These are phyloP conservation scores for Chenopodium formosanum DNA, from an alignment of 148 eudicot genomes.

Conservation along the genomic window DNA sequence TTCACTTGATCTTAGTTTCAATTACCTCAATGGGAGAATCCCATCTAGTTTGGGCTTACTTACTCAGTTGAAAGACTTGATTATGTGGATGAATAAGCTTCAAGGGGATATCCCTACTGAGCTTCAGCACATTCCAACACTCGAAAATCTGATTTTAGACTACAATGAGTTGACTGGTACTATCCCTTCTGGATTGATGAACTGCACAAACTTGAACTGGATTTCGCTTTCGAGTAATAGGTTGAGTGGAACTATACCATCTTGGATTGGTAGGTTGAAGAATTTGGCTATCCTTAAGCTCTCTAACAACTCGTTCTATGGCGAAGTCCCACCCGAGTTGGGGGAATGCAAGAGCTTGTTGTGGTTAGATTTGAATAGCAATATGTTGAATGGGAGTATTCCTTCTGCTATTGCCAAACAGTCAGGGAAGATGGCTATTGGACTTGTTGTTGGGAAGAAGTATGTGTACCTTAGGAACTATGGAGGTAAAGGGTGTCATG, in stretches of 20 bases:
- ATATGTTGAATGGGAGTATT: slow-evolving; percentile 59
- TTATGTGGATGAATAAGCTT: slow-evolving; percentile 86
- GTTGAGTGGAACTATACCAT: slow-evolving; percentile 65
- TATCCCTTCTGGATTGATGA: slow-evolving; percentile 60
- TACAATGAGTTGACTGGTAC: slow-evolving; percentile 69
- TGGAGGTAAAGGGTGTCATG: slow-evolving; percentile 74
- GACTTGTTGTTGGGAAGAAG: slow-evolving; percentile 60
- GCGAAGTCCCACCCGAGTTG: slow-evolving; percentile 61
- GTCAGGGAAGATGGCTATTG: slow-evolving; percentile 63
- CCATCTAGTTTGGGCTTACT: slow-evolving; percentile 62
- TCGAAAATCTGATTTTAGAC: slow-evolving; percentile 79
- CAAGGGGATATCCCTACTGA: slow-evolving; percentile 79
- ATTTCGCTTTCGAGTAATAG: slow-evolving; percentile 72
- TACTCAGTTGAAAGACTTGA: slow-evolving; percentile 59
- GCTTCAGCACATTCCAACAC: slow-evolving; percentile 49
- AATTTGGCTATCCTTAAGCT: slow-evolving; percentile 77
- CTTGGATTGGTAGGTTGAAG: slow-evolving; percentile 59
- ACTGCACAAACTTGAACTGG: slow-evolving; percentile 80
- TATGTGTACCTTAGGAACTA: slow-evolving; percentile 71
- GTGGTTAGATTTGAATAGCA: slow-evolving; percentile 88
- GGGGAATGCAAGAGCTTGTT: slow-evolving; percentile 71
- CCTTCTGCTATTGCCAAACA: slow-evolving; percentile 68
- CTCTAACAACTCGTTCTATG: slow-evolving; percentile 64
- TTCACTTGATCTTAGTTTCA: slow-evolving; percentile 85
- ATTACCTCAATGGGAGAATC: slow-evolving; percentile 52